These are phyloP conservation scores for Syncephalis plumigaleata DNA, from an alignment of 371 early-diverging fungal genomes.

Conservation along the genomic window DNA sequence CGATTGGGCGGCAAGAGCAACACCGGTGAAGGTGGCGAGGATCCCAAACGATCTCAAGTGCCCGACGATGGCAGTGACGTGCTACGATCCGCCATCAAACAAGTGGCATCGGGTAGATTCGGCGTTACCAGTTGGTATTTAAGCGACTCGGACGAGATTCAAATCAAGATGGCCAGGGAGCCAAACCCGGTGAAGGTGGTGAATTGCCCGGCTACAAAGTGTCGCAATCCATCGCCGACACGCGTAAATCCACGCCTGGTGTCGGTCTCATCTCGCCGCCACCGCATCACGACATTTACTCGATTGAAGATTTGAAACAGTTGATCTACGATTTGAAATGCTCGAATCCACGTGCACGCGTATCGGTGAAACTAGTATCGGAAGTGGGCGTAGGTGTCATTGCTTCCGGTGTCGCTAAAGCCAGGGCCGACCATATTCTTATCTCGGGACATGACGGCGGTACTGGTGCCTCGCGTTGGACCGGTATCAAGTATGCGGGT, in stretches of 20 bases:
- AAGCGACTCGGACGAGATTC: slow-evolving; percentile 84
- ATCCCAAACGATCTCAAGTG: slow-evolving; percentile 56
- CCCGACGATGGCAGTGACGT: slow-evolving; percentile 47
- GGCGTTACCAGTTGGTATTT: slow-evolving; percentile 91
- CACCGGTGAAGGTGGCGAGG: slow-evolving; percentile 97
- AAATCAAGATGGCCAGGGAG: slow-evolving; percentile 99
- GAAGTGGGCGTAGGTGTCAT: slow-evolving; percentile 94
- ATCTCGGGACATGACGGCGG: slow-evolving; percentile 96
- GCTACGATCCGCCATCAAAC: slow-evolving; percentile 90
- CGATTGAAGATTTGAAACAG: slow-evolving; percentile 93
- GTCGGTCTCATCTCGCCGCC: slow-evolving; percentile 92
- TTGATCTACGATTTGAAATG: slow-evolving; percentile 92
- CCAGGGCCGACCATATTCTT: slow-evolving; percentile 89
- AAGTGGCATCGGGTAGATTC: slow-evolving; percentile 93
- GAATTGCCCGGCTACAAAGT: slow-evolving; percentile 75
- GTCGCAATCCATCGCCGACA: slow-evolving; percentile 71
- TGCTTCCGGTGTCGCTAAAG: slow-evolving; percentile 93
- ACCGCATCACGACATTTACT: slow-evolving; percentile 96
- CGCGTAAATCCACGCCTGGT: slow-evolving; percentile 88
- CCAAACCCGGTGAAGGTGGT: slow-evolving; percentile 95
- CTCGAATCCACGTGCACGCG: slow-evolving; percentile 74
- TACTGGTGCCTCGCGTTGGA: slow-evolving; percentile 94
- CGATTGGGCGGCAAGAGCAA: slow-evolving; percentile 88
- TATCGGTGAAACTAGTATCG: slow-evolving; percentile 92
- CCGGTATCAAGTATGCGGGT: slow-evolving; percentile 95